These are phyloP conservation scores for Crotalaria pallida DNA, from an alignment of 306 rosid genomes.

Conservation along the genomic window DNA sequence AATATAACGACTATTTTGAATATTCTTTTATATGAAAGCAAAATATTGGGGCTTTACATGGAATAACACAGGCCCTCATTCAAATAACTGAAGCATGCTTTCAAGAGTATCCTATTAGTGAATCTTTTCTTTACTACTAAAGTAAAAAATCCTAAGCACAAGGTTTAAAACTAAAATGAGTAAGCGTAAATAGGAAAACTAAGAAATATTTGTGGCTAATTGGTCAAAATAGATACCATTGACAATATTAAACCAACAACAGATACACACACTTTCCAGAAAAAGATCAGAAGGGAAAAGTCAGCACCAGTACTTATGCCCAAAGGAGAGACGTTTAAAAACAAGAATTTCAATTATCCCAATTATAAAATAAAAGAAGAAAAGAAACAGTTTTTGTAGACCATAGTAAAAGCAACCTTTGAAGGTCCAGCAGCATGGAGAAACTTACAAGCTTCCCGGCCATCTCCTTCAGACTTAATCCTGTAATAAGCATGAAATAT, in stretches of 20 bases:
- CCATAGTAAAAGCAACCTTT: slow-evolving; percentile 42
- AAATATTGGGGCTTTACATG: background rate
- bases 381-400: background rate
- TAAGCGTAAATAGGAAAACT: background rate
- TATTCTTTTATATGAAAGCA: background rate
- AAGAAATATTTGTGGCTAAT: background rate
- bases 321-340: slow-evolving; percentile 1
- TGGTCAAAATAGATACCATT: background rate
- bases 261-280: background rate
- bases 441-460: slow-evolving; percentile 68
- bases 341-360: background rate
- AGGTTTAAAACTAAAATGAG: background rate
- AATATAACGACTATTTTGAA: background rate
- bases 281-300: background rate
- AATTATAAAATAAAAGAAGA: background rate
- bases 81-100: background rate
- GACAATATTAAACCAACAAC: background rate
- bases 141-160: background rate
- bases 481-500: slow-evolving; percentile 33
- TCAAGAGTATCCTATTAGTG: background rate
- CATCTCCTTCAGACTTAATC: slow-evolving; percentile 67
- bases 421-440: slow-evolving; percentile 83
- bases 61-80: background rate
- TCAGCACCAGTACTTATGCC: background rate
- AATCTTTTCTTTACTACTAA: background rate